These are phyloP conservation scores for Adansonia rubrostipa DNA, from an alignment of 441 rosid genomes.

Conservation along the genomic window DNA sequence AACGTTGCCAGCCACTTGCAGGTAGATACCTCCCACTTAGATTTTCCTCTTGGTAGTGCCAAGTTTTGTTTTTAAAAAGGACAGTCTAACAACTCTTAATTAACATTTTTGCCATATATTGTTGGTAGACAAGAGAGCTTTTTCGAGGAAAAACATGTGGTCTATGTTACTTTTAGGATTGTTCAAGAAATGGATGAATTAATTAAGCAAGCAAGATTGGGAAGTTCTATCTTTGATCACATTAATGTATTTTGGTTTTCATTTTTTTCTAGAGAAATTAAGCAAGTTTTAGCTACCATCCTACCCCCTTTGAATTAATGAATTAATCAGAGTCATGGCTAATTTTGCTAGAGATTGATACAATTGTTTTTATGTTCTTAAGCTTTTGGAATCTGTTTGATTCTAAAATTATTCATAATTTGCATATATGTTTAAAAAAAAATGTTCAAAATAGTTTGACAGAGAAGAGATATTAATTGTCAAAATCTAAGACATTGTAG, in stretches of 20 bases:
- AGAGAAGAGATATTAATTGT: conserved; percentile 8
- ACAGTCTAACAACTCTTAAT: neutral
- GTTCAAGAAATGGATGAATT: conserved; percentile 3
- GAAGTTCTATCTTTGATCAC: neutral
- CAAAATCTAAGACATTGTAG: neutral
- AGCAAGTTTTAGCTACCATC: neutral
- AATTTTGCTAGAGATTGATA: neutral
- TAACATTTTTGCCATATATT: neutral
- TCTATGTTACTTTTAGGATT: neutral
- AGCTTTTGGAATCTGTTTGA: neutral
- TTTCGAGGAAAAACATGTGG: conserved; percentile 1
- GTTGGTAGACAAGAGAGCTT: conserved; percentile 13
- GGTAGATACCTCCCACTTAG: conserved; percentile 39
- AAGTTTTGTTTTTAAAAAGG: neutral
- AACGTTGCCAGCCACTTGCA: conserved; percentile 85
- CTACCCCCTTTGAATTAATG: neutral
- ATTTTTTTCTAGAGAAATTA: neutral
- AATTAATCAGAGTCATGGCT: neutral
- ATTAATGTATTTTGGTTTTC: no score
- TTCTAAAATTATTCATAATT: neutral
- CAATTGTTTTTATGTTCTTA: neutral
- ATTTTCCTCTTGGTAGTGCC: neutral
- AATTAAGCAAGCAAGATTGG: neutral
- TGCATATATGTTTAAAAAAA: neutral
- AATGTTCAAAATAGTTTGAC: neutral